Evolutionary conservation across 495 filamentous ascomycete genomes (phyloP).

Genomic region (Daldinia loculata): DNA sequence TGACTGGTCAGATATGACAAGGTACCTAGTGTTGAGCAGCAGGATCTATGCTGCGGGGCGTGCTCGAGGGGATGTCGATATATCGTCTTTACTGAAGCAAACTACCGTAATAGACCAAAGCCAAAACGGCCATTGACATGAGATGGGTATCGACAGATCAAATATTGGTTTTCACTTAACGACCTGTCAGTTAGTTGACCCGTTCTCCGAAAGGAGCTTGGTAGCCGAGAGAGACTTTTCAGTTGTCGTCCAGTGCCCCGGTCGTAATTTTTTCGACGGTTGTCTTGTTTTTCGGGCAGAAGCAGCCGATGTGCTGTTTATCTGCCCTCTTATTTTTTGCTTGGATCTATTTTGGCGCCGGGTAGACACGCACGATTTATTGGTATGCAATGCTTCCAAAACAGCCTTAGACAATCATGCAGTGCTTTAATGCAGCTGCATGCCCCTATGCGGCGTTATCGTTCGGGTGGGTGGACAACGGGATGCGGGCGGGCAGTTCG

Average conservation of each 20-base stretch:
- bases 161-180: slow-evolving; percentile 19
- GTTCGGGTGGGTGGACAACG: slow-evolving; percentile 44
- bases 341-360: slow-evolving; percentile 34
- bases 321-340: slow-evolving; percentile 17
- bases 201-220: slow-evolving; percentile 7
- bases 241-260: slow-evolving; percentile 18
- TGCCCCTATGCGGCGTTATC: slow-evolving; percentile 47
- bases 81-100: slow-evolving; percentile 37
- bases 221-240: slow-evolving; percentile 12
- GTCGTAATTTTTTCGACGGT: slow-evolving; percentile 16
- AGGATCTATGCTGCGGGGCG: slow-evolving; percentile 18
- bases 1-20: slow-evolving; percentile 25
- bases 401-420: slow-evolving; percentile 46
- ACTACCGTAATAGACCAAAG: slow-evolving; percentile 27
- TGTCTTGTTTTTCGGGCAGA: slow-evolving; percentile 37
- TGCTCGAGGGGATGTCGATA: slow-evolving; percentile 34
- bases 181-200: slow-evolving; percentile 27
- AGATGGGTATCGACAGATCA: slow-evolving; percentile 34
- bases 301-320: slow-evolving; percentile 37
- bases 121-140: slow-evolving; percentile 27
- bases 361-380: slow-evolving; percentile 43
- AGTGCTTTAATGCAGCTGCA: slow-evolving; percentile 47
- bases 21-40: slow-evolving; percentile 11
- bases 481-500: slow-evolving; percentile 37
- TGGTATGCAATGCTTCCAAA: slow-evolving; percentile 43